Evolutionary conservation across 73 alveolate species (phyloP), one percentile per base, ranked within the genome.

Genomic region (Symbiodinium natans): DNA sequence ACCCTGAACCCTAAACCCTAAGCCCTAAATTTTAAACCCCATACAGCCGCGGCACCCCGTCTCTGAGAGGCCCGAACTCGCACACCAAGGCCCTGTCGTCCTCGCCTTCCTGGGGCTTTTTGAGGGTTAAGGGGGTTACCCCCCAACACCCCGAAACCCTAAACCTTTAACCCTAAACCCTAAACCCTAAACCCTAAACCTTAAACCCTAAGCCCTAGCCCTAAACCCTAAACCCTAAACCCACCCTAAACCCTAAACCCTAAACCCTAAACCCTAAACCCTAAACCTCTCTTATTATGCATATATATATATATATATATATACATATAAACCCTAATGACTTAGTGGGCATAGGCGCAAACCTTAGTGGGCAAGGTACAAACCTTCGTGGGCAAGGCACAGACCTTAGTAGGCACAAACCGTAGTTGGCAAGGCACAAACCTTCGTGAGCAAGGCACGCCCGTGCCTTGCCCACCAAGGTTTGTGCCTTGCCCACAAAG

Each of bases 51-150:
- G 77, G 8, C 10, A 41, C 25, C 27, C 95, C 95, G 19, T 80
- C 43, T 56, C 63, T 88, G 86, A 88, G 34, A n/a, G 86, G 73
- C 8, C 95, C 95, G 27, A 88, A 88, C 86, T 88, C 95, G 73
- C 95, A 88, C 27, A 88, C 95, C 43, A 88, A 34, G 13, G 95
- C 95, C 27, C 71, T 19, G 9, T 56, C 86, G 36, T 88, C 95
- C 75, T 88, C 95, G 48, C 86, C 86, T 39, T 88, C 95, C 95
- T 88, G 6, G 34, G 43, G 48, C 27, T 15, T 19, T 6, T 31
- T 75, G 33, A 23, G 1, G 1, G 56, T 56, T 15, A 6, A 31
- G 75, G 75, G 13, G 13, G 13, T 13, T 13, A 9, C 59, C 59
- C 6, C 59, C 59, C 59, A 9, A 46, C 6, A 46, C 59, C 75